Percentiles rank a stretch among this genome's conserved stretches.
Evolutionary conservation across 2,329 filamentous ascomycete species (phyloP).

Genomic region (Botrytis tulipae): DNA sequence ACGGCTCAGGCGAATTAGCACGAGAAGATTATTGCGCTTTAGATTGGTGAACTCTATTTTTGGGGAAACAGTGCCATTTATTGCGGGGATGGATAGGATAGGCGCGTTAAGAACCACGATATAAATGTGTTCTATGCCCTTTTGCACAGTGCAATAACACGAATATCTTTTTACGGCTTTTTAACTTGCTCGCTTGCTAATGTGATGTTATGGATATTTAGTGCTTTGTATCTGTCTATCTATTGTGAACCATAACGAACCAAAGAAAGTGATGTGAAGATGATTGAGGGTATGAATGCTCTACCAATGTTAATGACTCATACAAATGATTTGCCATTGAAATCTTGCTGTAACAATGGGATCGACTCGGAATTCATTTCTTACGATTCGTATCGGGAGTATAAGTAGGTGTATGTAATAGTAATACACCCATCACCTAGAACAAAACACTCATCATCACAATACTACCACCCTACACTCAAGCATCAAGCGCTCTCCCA

Average conservation of each 20-base stretch:
- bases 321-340: not conserved
- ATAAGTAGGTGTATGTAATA: not conserved
- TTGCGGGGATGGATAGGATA: not conserved
- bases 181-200: not conserved
- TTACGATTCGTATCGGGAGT: not conserved
- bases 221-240: not conserved
- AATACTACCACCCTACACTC: not conserved
- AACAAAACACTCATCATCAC: not conserved
- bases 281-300: rapidly evolving
- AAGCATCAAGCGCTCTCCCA: conserved; percentile 57
- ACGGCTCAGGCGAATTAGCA: not conserved
- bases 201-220: not conserved
- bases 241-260: not conserved
- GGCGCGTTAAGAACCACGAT: not conserved
- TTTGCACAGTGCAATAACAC: not conserved
- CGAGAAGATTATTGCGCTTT: not conserved
- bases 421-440: too few species aligned
- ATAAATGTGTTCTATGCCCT: not conserved
- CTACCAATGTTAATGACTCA: not conserved
- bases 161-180: not conserved
- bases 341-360: not conserved
- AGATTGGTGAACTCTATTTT: rapidly evolving
- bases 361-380: not conserved
- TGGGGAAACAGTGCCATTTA: not conserved
- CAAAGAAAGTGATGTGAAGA: not conserved